phyloP scores from a whole-genome alignment of 352 stramenopile species.

The Phytophthora pini region DNA sequence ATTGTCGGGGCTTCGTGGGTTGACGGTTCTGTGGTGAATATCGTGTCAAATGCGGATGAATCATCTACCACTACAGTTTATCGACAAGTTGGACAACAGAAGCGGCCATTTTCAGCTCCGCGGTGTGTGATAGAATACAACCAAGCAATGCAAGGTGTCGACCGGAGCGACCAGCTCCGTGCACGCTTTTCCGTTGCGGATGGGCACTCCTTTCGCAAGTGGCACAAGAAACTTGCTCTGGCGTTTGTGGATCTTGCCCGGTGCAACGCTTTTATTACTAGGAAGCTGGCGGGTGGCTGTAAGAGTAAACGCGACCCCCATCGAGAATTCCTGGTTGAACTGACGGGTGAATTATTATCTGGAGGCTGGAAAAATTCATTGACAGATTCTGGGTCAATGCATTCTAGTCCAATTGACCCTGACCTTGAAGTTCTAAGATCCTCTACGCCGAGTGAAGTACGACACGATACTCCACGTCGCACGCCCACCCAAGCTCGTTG shows the following conservation, averaged over 20 bases:
- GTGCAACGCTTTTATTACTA: neutral
- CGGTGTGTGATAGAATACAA: neutral
- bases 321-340: neutral
- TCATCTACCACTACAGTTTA: neutral
- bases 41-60: conserved; percentile 5
- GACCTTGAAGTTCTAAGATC: neutral
- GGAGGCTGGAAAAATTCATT: neutral
- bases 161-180: neutral
- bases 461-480: neutral
- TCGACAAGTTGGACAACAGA: neutral
- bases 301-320: neutral
- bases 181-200: conserved; percentile 1
- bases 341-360: neutral
- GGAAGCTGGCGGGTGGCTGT: neutral
- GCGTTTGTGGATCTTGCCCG: neutral
- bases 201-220: conserved; percentile 1
- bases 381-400: neutral
- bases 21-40: neutral
- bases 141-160: neutral
- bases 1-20: neutral
- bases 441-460: neutral
- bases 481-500: neutral
- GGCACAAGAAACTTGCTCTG: neutral
- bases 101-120: neutral
- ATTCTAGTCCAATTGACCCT: neutral